These are phyloP conservation scores for Fragilariopsis cylindrus DNA, from an alignment of 108 stramenopile species.

Conservation along the genomic window DNA sequence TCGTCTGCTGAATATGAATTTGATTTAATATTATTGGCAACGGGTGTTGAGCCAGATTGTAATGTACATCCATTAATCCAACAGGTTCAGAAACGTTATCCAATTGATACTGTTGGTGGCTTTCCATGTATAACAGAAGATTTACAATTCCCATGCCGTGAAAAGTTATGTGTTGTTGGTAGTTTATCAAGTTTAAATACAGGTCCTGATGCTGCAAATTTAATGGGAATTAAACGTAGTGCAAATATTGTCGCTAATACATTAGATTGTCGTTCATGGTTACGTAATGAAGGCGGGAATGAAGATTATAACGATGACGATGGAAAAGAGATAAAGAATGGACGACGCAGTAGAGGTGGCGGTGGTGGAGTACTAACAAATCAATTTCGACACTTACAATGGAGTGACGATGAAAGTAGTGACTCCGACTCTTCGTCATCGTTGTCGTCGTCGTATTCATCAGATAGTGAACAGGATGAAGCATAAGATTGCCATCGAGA, in stretches of 20 bases:
- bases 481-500: too few relatives aligned
- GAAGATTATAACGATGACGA: too few relatives aligned
- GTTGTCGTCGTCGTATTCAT: too few relatives aligned
- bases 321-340: too few relatives aligned
- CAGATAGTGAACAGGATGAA: too few relatives aligned
- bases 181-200: constrained; percentile 51
- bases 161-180: constrained; percentile 54
- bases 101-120: constrained; percentile 42
- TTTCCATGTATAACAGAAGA: constrained; percentile 58
- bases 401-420: too few relatives aligned
- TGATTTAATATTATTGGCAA: constrained; percentile 39
- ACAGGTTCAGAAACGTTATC: constrained; percentile 31
- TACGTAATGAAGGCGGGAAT: constrained; percentile 10
- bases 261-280: constrained; percentile 51
- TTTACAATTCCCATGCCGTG: constrained; percentile 18
- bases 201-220: constrained; percentile 72
- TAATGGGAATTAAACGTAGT: constrained; percentile 70
- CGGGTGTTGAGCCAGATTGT: constrained; percentile 58
- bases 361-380: too few relatives aligned
- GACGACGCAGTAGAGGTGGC: too few relatives aligned
- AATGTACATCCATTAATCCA: constrained; percentile 26
- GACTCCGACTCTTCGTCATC: too few relatives aligned
- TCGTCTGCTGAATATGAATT: constrained; percentile 5
- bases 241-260: constrained; percentile 54
- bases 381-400: too few relatives aligned